Conservation (phyloP, 192 early-diverging fungal genomes). For the Geosiphon pyriformis region DNA sequence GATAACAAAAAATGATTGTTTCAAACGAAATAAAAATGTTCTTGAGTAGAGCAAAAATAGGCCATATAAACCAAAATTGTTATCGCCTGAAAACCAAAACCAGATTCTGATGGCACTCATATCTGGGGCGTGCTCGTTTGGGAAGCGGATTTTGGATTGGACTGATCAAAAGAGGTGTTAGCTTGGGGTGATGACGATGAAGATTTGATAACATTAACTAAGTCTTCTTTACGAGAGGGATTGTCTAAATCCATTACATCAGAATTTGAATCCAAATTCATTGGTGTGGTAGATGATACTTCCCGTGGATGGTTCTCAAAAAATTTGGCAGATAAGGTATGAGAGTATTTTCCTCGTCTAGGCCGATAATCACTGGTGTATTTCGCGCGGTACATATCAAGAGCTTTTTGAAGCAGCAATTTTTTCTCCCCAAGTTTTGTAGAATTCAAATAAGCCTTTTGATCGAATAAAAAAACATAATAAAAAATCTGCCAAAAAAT, state of each 20-base stretch:
- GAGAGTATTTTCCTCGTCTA: conserved; percentile 20
- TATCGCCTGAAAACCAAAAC: too few relatives aligned
- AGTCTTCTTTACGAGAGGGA: background rate
- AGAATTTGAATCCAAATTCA: background rate
- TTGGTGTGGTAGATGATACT: background rate
- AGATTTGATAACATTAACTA: background rate
- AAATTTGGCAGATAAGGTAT: conserved; percentile 17
- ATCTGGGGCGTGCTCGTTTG: too few relatives aligned
- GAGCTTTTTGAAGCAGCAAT: conserved; percentile 43
- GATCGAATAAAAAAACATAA: background rate
- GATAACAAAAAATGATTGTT: too few relatives aligned
- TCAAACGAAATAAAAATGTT: too few relatives aligned
- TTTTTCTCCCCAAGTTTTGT: conserved; percentile 35
- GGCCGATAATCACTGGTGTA: conserved; percentile 10
- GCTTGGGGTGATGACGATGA: background rate
- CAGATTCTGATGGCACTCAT: too few relatives aligned
- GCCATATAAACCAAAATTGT: too few relatives aligned
- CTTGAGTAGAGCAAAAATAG: too few relatives aligned
- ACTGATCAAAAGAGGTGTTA: too few relatives aligned
- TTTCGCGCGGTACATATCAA: conserved; percentile 43
- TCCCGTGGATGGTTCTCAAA: conserved; percentile 25
- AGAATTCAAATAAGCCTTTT: conserved; percentile 40
- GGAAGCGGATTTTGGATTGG: too few relatives aligned
- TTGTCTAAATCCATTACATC: background rate
- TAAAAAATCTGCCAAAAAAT: background rate